Evolutionary conservation across 176 grass and related monocot genomes (phyloP), one percentile per base, ranked within the genome.

Genomic region (Triticum dicoccoides): DNA sequence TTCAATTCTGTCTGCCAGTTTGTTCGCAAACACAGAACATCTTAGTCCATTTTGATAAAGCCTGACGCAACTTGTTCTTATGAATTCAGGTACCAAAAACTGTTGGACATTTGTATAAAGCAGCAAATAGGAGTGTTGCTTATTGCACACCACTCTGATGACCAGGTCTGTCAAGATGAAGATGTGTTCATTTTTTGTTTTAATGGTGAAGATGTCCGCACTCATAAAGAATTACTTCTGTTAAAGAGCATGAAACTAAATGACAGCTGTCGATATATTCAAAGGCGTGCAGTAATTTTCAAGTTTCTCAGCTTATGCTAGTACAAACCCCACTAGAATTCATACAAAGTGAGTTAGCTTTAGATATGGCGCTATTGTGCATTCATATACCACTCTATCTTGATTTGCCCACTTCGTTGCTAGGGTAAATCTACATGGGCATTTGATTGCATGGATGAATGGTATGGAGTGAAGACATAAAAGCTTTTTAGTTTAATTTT

Each of bases 121-220:
- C 91, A 92, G 80, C 91, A 88, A 85, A 92, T 94, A 61, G 86
- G 88, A 72, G 76, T 95, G 82, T 91, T 98, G 70, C 86, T 98
- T 80, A 89, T 95, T 63, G 96, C 91, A 51, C 96, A 98, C 76
- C 96, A 98, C 84, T 92, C 91, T 89, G 93, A 98, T 87, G 96
- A 98, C 61, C 96, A 98, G 96, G 95, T 97, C 76, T 76, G 87
- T 77, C 64, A 73, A 78, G 49, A 18, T 18, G 37, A 49, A 32
- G 64, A 66, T 87, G 20, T 62, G 12, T 83, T 79, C 73, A 17
- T 86, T 79, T 51, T 42, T 58, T 30, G 24, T 86, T 67, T 73
- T 33, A 42, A 72, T 73, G 41, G 79, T 27, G n/a, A 72, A 51
- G 3, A 47, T 82, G 51, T 52, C 5, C 23, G 7, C 8, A 71